A percentile compares a stretch with the other conserved stretches of the same genome.
phyloP scores from a whole-genome alignment of 2,329 filamentous ascomycete genomes.

The Fusarium nanum region DNA sequence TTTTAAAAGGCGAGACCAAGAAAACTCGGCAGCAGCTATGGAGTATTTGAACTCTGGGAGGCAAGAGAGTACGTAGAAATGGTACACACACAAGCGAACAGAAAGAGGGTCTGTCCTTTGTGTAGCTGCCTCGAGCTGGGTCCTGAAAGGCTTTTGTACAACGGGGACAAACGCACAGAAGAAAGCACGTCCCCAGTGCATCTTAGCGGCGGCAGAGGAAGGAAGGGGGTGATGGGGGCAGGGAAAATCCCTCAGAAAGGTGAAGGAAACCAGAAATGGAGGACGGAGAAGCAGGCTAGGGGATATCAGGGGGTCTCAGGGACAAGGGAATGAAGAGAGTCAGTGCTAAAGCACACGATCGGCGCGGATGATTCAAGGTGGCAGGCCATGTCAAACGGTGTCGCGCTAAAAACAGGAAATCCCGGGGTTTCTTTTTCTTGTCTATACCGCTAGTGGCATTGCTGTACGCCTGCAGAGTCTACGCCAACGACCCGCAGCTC shows the following conservation, averaged over 20 bases:
- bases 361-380: conserved; percentile 27
- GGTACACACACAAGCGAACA: neutral
- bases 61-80: neutral
- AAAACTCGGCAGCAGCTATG: neutral
- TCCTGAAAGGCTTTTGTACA: conserved; percentile 33
- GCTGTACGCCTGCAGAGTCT: neutral
- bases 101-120: neutral
- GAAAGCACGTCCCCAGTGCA: neutral
- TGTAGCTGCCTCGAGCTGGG: conserved; percentile 5
- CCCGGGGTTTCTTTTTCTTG: neutral
- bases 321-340: conserved; percentile 36
- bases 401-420: conserved; percentile 24
- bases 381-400: conserved; percentile 3
- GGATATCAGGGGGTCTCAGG: neutral
- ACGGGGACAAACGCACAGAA: neutral
- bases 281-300: neutral
- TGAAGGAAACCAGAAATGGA: neutral
- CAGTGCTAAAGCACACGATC: conserved; percentile 35
- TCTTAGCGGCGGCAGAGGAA: neutral
- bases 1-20: neutral
- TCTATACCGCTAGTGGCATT: neutral
- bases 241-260: conserved; percentile 31
- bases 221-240: neutral
- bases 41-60: neutral
- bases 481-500: neutral